Evolutionary conservation across 2,329 filamentous ascomycete genomes (phyloP).

Genomic region (Aspergillus fumigatiaffinis): DNA sequence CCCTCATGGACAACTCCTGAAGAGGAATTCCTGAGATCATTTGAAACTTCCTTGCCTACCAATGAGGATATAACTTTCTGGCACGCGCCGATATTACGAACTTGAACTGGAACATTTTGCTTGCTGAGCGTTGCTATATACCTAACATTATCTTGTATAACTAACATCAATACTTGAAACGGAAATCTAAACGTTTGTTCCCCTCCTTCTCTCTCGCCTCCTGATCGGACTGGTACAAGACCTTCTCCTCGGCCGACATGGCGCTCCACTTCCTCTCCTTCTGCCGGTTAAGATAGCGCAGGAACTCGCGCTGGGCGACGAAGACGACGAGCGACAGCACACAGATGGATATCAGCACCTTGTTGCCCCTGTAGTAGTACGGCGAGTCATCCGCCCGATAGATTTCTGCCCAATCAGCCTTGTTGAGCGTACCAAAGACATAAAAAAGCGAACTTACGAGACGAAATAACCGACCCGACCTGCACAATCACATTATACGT

Average conservation of each 20-base stretch:
- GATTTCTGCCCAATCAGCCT: conserved; percentile 35
- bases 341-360: conserved; percentile 50
- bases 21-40: neutral
- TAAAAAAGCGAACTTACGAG: conserved; percentile 19
- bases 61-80: neutral
- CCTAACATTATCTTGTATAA: neutral
- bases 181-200: conserved; percentile 50
- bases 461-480: conserved; percentile 25
- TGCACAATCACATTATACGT: conserved; percentile 36
- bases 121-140: neutral
- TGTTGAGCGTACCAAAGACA: neutral
- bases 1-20: neutral
- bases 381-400: conserved; percentile 49
- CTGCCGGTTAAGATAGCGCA: conserved; percentile 47
- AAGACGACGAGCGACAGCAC: conserved; percentile 47
- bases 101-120: neutral
- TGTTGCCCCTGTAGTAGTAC: conserved; percentile 54
- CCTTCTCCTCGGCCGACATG: conserved; percentile 45
- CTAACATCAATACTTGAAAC: conserved; percentile 44
- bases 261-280: conserved; percentile 47
- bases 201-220: conserved; percentile 45
- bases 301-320: conserved; percentile 44
- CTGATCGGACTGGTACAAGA: conserved; percentile 46
- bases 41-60: neutral
- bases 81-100: neutral